These are phyloP conservation scores for Rhinocladiella mackenziei DNA, from an alignment of 2,329 filamentous ascomycete genomes.

Conservation along the genomic window DNA sequence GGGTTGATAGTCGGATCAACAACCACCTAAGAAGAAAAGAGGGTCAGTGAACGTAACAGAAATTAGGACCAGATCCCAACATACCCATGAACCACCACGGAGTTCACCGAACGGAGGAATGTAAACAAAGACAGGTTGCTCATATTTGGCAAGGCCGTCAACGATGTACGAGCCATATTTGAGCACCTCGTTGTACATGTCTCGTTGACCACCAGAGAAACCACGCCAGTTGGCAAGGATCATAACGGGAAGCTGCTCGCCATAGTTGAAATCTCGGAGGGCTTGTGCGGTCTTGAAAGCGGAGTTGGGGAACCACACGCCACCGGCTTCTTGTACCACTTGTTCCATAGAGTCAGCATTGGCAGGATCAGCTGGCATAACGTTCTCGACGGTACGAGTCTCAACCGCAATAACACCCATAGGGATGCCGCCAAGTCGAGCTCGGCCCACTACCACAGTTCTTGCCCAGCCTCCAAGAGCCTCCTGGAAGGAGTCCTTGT, in stretches of 20 bases:
- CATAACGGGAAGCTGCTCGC: conserved; percentile 96
- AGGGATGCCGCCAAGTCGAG: conserved; percentile 92
- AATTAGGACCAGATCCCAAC: conserved; percentile 30
- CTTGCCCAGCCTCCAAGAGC: conserved; percentile 94
- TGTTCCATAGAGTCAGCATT: conserved; percentile 98
- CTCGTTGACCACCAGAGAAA: conserved; percentile 98
- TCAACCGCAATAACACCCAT: conserved; percentile 98
- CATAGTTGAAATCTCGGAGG: conserved; percentile 98
- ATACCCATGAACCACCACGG: conserved; percentile 91
- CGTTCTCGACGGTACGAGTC: conserved; percentile 92
- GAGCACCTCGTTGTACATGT: conserved; percentile 99
- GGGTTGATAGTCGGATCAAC: conserved; percentile 98
- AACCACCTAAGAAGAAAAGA: conserved; percentile 61
- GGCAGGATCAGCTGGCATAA: conserved; percentile 91
- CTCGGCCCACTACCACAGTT: conserved; percentile 93
- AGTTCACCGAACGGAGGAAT: conserved; percentile 96
- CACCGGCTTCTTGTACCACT: conserved; percentile 88
- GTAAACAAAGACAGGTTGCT: conserved; percentile 98
- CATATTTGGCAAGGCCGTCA: conserved; percentile 94
- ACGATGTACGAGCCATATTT: conserved; percentile 99
- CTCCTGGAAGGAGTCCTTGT: conserved; percentile 95
- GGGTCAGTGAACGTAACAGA: conserved; percentile 21
- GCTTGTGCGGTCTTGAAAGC: conserved; percentile 99
- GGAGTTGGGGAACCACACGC: conserved; percentile 99
- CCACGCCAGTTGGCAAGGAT: conserved; percentile 99